Percentiles rank a stretch among this genome's conserved stretches.
These are phyloP conservation scores for Flammula alnicola DNA, from an alignment of 1,284 basidiomycete species.

Conservation along the genomic window DNA sequence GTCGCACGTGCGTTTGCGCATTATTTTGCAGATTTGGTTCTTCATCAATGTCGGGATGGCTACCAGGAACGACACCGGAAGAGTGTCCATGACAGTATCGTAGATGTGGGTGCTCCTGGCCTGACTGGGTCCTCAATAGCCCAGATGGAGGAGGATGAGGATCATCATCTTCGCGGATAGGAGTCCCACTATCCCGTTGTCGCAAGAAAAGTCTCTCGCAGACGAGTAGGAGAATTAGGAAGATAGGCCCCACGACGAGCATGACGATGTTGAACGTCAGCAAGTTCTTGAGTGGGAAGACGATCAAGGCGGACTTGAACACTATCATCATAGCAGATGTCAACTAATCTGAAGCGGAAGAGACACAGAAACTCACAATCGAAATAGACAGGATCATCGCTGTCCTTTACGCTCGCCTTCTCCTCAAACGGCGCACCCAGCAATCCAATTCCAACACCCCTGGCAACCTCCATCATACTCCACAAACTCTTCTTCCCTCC, in stretches of 20 bases:
- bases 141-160: background rate
- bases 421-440: constrained; percentile 40
- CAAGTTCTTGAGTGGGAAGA: constrained; percentile 56
- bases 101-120: no score
- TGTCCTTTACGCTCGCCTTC: constrained; percentile 29
- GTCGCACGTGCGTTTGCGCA: no score
- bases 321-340: constrained; percentile 44
- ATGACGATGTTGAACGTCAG: constrained; percentile 62
- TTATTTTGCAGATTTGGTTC: no score
- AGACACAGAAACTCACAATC: constrained; percentile 73
- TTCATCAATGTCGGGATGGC: no score
- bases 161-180: background rate
- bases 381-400: constrained; percentile 64
- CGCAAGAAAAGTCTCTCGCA: constrained; percentile 27
- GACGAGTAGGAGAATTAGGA: constrained; percentile 49
- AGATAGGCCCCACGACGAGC: constrained; percentile 63
- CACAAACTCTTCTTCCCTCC: constrained; percentile 63
- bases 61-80: no score
- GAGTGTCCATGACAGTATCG: no score
- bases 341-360: background rate
- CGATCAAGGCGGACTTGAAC: constrained; percentile 57
- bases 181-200: background rate
- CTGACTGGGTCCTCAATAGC: no score
- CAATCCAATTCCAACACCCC: constrained; percentile 57
- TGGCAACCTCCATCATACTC: constrained; percentile 73